A percentile compares a stretch with the other conserved stretches of the same genome.
These are phyloP conservation scores for Claviceps fusiformis DNA, from an alignment of 2,329 filamentous ascomycete genomes.

Conservation along the genomic window DNA sequence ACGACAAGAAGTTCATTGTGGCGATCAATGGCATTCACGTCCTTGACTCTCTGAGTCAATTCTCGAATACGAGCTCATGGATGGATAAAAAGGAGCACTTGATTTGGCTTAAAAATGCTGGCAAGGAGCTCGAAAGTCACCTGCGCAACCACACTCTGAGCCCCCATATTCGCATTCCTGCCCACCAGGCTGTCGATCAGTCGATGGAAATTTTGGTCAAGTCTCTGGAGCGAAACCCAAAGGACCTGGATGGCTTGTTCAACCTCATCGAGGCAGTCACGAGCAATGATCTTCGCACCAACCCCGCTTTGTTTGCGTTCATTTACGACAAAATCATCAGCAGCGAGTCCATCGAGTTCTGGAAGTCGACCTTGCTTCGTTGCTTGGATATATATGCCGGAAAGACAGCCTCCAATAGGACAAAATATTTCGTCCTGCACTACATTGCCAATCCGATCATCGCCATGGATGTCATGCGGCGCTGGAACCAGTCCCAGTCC, in stretches of 20 bases:
- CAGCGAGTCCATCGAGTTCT: constrained; percentile 73
- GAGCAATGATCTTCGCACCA: constrained; percentile 64
- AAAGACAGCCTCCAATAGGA: constrained; percentile 67
- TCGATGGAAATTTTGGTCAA: constrained; percentile 74
- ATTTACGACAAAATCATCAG: constrained; percentile 77
- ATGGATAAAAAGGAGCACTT: constrained; percentile 52
- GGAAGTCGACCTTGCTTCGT: constrained; percentile 66
- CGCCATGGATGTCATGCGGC: constrained; percentile 86
- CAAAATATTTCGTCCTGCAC: constrained; percentile 84
- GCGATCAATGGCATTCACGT: constrained; percentile 82
- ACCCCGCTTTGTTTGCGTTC: constrained; percentile 63
- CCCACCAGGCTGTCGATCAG: constrained; percentile 80
- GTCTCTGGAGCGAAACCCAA: constrained; percentile 60
- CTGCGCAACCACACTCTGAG: constrained; percentile 58
- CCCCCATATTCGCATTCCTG: constrained; percentile 62
- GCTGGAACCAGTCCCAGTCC: constrained; percentile 49
- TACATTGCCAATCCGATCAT: constrained; percentile 92
- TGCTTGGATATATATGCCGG: constrained; percentile 80
- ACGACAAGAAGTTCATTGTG: constrained; percentile 54
- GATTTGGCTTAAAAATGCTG: constrained; percentile 49
- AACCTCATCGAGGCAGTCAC: constrained; percentile 74
- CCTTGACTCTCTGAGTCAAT: constrained; percentile 63
- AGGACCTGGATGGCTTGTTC: constrained; percentile 73
- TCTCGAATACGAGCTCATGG: constrained; percentile 53
- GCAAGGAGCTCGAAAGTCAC: constrained; percentile 65